Conservation (phyloP, 2,329 filamentous ascomycete genomes). For the Phialocephala sp. region DNA sequence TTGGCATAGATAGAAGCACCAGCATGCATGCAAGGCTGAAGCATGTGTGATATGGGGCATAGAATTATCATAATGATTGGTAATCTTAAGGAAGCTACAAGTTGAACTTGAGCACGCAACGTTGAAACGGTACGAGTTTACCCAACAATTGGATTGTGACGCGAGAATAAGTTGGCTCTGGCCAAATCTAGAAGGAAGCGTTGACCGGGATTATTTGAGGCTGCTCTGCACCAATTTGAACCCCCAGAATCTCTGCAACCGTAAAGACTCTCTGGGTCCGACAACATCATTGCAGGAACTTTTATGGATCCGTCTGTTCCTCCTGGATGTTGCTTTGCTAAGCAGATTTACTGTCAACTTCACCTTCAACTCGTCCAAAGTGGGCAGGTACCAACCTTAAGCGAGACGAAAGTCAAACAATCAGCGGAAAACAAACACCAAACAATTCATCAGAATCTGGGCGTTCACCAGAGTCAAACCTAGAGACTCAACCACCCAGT, state of each 20-base stretch:
- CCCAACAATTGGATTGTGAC: not conserved
- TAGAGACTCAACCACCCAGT: not conserved
- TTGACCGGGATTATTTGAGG: not conserved
- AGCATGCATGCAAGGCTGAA: not conserved
- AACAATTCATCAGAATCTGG: not conserved
- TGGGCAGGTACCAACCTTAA: not conserved
- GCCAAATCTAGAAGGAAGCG: not conserved
- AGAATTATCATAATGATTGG: too few species aligned
- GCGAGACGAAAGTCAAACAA: not conserved
- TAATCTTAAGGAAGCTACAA: too few species aligned
- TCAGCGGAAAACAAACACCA: not conserved
- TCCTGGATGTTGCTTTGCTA: not conserved
- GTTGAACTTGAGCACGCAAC: not conserved
- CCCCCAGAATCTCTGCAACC: not conserved
- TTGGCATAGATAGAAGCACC: not conserved
- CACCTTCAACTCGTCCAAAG: not conserved
- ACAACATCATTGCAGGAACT: not conserved
- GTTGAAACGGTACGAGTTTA: not conserved
- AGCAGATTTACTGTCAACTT: not conserved
- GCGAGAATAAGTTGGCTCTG: not conserved
- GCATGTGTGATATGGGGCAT: not conserved
- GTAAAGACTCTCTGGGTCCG: not conserved
- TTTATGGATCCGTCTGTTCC: not conserved
- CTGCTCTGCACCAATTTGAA: not conserved
- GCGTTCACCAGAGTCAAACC: not conserved